Evolutionary conservation across 257 asterid genomes (phyloP), one percentile per base, ranked within the genome.

Genomic region (Salvia rosmarinus): DNA sequence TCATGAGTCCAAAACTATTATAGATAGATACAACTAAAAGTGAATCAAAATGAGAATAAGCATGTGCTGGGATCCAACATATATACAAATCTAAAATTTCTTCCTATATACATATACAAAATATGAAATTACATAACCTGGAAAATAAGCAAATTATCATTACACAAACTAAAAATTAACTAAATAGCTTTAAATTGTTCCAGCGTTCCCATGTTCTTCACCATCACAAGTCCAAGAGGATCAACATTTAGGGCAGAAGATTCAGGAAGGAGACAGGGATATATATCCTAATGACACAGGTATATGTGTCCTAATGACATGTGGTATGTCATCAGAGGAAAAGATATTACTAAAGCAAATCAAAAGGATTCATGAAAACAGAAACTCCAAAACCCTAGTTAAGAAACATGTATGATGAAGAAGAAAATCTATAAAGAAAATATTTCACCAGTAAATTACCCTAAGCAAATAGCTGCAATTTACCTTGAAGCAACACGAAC

Each of bases 401-500:
- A 28, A 14, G 32, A 68, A 21, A 37, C 54, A 9, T 17, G 46
- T 47, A 14, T 39, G 61, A 42, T 8, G 25, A 37, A n/a, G 20
- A 52, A 54, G 28, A 40, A 10, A 21, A 56, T 34, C 40, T 30
- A 59, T 56, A 9, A 14, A 43, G 49, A n/a, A 60, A 67, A 61
- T 43, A 37, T 35, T 52, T 13, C 72, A 59, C 72, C 39, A 61
- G 63, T 30, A 35, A 64, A 20, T 57, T 28, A 16, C 51, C 30
- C 23, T 7, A 4, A n/a, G 19, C 21, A 68, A 44, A 55, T 51
- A 49, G 68, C 30, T 46, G 21, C 32, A 54, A 30, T 20, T 76
- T 76, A 88, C 95, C 95, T 86, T 47, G 95, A 88, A 67, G 95
- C 95, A 77, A 88, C 95, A 63, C 92, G 95, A 11, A 88, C 92